Percentiles rank a stretch among this genome's conserved stretches.
Conservation (phyloP, 1,139 yeast species). For the Sugiyamaella pinicola region DNA sequence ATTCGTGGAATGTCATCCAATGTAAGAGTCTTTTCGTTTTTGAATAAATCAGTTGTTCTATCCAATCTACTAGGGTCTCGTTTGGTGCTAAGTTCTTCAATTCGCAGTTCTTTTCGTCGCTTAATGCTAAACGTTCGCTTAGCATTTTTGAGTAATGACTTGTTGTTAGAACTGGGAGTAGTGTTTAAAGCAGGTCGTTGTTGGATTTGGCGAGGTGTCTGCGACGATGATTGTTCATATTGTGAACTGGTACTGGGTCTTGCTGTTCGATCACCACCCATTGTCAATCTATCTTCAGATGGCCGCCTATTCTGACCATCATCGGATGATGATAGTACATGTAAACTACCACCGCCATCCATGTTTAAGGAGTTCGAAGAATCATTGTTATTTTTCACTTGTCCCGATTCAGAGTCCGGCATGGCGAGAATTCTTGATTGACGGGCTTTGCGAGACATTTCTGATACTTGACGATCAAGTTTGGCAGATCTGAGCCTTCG, state of each 20-base stretch:
- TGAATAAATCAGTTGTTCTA: slow-evolving; percentile 67
- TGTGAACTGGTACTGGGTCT: slow-evolving; percentile 4
- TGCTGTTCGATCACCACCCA: neutral
- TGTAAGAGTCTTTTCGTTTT: slow-evolving; percentile 83
- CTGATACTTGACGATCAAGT: slow-evolving; percentile 64
- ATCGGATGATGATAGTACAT: neutral
- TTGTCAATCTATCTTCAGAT: neutral
- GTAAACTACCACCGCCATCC: slow-evolving; percentile 1
- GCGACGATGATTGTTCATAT: neutral
- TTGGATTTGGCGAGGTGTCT: slow-evolving; percentile 6
- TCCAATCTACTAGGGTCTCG: slow-evolving; percentile 39
- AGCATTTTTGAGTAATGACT: slow-evolving; percentile 9
- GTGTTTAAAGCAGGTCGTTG: slow-evolving; percentile 3
- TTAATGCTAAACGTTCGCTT: slow-evolving; percentile 22
- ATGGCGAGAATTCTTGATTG: slow-evolving; percentile 54
- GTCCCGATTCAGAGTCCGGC: slow-evolving; percentile 43
- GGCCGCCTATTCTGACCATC: neutral
- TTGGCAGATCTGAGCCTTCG: slow-evolving; percentile 75
- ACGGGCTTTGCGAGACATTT: slow-evolving; percentile 60
- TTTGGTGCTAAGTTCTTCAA: slow-evolving; percentile 51
- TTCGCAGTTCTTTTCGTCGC: slow-evolving; percentile 41
- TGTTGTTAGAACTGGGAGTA: slow-evolving; percentile 9
- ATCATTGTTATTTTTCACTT: slow-evolving; percentile 31
- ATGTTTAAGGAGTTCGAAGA: slow-evolving; percentile 24
- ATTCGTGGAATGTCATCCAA: slow-evolving; percentile 95